phyloP scores from a whole-genome alignment of 2,329 filamentous ascomycete genomes.

The Aspergillus fischeri region DNA sequence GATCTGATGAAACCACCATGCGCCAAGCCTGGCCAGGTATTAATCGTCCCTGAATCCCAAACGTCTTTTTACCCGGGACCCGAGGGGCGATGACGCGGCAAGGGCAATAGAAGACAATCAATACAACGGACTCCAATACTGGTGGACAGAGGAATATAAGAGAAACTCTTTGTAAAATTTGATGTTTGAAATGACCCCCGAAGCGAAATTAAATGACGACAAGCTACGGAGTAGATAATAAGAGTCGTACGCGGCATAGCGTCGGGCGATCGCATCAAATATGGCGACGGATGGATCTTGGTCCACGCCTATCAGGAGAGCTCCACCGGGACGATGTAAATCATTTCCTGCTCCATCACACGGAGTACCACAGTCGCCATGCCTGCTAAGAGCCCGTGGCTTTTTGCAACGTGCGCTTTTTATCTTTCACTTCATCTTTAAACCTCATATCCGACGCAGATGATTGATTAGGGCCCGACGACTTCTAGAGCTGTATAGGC shows the following conservation, averaged over 20 bases:
- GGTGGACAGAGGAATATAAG: neutral
- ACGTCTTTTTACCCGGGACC: neutral
- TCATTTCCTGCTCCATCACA: conserved; percentile 5
- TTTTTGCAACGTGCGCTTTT: conserved; percentile 11
- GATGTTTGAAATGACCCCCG: neutral
- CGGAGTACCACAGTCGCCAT: neutral
- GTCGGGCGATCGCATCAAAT: neutral
- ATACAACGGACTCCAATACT: neutral
- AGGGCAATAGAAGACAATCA: neutral
- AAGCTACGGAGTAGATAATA: neutral
- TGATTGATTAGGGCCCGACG: neutral
- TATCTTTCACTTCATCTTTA: neutral
- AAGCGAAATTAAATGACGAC: neutral
- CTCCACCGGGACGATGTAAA: conserved; percentile 10
- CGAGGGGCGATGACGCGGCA: neutral
- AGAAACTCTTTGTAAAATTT: neutral
- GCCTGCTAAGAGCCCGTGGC: neutral
- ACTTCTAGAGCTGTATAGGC: neutral
- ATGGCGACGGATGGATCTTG: neutral
- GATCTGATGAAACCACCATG: neutral
- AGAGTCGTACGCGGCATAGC: neutral
- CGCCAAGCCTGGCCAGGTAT: neutral
- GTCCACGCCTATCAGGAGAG: too few species aligned
- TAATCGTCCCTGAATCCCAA: neutral
- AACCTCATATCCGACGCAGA: neutral